Base-by-base conservation (phyloP, 768 basidiomycete genomes). In the Suillus paluster region DNA sequence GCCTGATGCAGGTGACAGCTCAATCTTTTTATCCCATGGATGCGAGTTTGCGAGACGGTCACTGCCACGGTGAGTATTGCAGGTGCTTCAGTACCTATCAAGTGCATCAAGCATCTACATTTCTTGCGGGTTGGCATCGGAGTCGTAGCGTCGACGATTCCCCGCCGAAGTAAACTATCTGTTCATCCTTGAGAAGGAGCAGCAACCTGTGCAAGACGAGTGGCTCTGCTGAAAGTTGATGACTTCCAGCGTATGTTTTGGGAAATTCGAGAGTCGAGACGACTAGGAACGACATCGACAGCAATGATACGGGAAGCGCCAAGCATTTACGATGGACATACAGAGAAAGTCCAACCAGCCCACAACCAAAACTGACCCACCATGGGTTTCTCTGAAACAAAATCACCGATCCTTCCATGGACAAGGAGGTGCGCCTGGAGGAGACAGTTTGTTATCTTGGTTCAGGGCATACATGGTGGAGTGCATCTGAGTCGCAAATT, bases 271-370 rank as follows among this genome's bases (percentile, higher is more conserved):
- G 86, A 97, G 54, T 92, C 84, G 53, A 99, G 86, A 39, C 96
- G 89, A 30, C 80, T 75, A 39, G 85, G 78, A 57, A 87, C 82
- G 64, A 94, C 89, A 71, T 95, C 95, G 62, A 97, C 84, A 4
- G 89, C 95, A 62, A 99, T 84, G 64, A 97, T 82, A 49, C 91
- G 88, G 45, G 83, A 81, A 2, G 95, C 96, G 38, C 95, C 95
- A 49, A 97, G 96, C 95, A 73, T 91, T 95, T 11, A 97, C 96
- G 21, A 95, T 94, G 7, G 94, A 95, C 91, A 96, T 94, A 71
- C 91, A 92, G n/a, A 97, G 84, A 33, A n/a, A 97, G 79, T 17
- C 90, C 89, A 59, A 91, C 87, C 2, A 95, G 95, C 2, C 95
- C 93, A 64, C 88, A 95, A 38, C 96, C 96, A 70, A 95, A 46